Percentiles rank a stretch among this genome's conserved stretches.
Conservation (phyloP, 1,284 basidiomycete species). For the Anthracocystis setariae region DNA sequence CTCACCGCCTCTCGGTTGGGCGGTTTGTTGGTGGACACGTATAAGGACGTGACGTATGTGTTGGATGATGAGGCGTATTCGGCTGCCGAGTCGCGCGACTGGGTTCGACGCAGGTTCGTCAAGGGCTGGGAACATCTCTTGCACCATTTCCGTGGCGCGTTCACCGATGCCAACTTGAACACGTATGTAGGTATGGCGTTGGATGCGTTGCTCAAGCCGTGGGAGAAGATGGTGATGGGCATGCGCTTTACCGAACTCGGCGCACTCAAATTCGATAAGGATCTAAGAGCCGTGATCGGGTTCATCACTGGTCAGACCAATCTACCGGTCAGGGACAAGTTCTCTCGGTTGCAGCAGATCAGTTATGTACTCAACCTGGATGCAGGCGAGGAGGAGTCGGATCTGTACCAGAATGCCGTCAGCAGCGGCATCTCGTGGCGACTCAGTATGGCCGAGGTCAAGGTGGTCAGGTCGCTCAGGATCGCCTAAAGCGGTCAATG, state of each 20-base stretch:
- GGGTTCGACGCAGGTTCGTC: slow-evolving; percentile 86
- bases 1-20: slow-evolving; percentile 85
- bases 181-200: slow-evolving; percentile 83
- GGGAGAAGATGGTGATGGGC: slow-evolving; percentile 86
- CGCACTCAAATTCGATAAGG: slow-evolving; percentile 94
- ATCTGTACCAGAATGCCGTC: slow-evolving; percentile 55
- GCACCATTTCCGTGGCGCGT: slow-evolving; percentile 74
- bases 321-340: slow-evolving; percentile 86
- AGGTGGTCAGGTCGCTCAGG: slow-evolving; percentile 38
- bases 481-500: too few relatives aligned
- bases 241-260: slow-evolving; percentile 94
- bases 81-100: slow-evolving; percentile 83
- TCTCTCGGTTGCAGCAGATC: slow-evolving; percentile 89
- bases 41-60: slow-evolving; percentile 84
- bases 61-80: slow-evolving; percentile 87
- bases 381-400: slow-evolving; percentile 76
- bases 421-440: slow-evolving; percentile 57
- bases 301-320: slow-evolving; percentile 86
- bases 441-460: slow-evolving; percentile 56
- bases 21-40: slow-evolving; percentile 83
- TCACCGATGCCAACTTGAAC: slow-evolving; percentile 88
- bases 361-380: slow-evolving; percentile 91
- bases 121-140: slow-evolving; percentile 83
- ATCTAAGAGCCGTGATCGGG: slow-evolving; percentile 82
- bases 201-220: slow-evolving; percentile 86